phyloP scores from a whole-genome alignment of 179 eudicot species.

The Pouteria campechiana region DNA sequence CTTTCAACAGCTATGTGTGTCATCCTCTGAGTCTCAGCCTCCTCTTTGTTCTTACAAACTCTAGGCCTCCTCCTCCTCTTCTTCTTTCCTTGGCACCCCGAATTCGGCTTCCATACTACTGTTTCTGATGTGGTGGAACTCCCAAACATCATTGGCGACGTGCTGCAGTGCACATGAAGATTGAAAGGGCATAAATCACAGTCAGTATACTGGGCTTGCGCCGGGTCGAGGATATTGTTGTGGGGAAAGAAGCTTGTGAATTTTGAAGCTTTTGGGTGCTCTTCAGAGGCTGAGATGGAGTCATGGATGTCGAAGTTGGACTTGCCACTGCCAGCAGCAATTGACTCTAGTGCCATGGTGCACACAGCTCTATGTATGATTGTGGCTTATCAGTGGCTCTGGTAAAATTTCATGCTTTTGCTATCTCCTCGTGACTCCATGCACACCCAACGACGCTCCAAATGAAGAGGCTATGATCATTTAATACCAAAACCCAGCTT shows the following conservation, averaged over 20 bases:
- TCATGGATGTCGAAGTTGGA: slow-evolving; percentile 57
- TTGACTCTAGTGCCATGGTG: too few species aligned
- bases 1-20: slow-evolving; percentile 92
- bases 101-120: slow-evolving; percentile 5
- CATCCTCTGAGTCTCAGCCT: slow-evolving; percentile 84
- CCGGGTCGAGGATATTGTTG: not conserved
- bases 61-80: slow-evolving; percentile 54
- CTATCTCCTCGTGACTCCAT: too few species aligned
- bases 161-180: not conserved
- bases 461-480: too few species aligned
- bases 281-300: slow-evolving; percentile 18
- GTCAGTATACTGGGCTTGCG: not conserved
- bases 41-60: slow-evolving; percentile 78
- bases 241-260: slow-evolving; percentile 1
- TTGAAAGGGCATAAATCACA: too few species aligned
- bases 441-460: too few species aligned
- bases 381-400: too few species aligned
- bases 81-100: slow-evolving; percentile 42
- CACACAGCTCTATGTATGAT: too few species aligned
- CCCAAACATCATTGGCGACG: not conserved
- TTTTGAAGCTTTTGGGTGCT: slow-evolving; percentile 1
- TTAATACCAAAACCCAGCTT: too few species aligned
- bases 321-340: too few species aligned
- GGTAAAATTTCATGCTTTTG: too few species aligned
- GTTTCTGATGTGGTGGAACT: not conserved